Evolutionary conservation across 2,329 filamentous ascomycete genomes (phyloP).

Genomic region (Ciborinia camelliae): DNA sequence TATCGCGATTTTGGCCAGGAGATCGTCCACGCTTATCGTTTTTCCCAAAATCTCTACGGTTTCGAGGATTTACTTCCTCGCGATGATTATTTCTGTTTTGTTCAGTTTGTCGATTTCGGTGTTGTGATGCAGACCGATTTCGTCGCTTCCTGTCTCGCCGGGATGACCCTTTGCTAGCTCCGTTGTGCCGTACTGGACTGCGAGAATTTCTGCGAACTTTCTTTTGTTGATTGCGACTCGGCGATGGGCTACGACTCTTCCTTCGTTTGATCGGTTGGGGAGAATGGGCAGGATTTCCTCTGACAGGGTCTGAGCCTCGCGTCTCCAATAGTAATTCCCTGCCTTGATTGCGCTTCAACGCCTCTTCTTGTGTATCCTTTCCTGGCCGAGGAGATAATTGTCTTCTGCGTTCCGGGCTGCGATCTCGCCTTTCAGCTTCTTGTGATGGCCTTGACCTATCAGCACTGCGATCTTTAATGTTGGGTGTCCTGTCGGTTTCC

Average conservation of each 20-base stretch:
- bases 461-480: constrained; percentile 34
- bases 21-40: constrained; percentile 35
- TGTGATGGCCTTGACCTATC: constrained; percentile 33
- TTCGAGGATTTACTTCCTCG: constrained; percentile 29
- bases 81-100: constrained; percentile 26
- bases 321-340: constrained; percentile 37
- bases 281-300: constrained; percentile 33
- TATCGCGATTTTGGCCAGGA: constrained; percentile 31
- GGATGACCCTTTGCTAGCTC: constrained; percentile 25
- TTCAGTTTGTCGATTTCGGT: constrained; percentile 34
- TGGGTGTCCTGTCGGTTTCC: constrained; percentile 37
- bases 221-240: constrained; percentile 36
- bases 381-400: constrained; percentile 34
- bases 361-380: constrained; percentile 35
- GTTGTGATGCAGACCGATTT: constrained; percentile 31
- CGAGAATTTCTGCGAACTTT: constrained; percentile 35
- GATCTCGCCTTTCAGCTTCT: constrained; percentile 33
- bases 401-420: constrained; percentile 35
- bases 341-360: constrained; percentile 38
- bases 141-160: constrained; percentile 33
- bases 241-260: constrained; percentile 37
- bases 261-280: constrained; percentile 37
- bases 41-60: constrained; percentile 28
- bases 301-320: constrained; percentile 37
- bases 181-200: constrained; percentile 34